These are phyloP conservation scores for Globisporangium lucens DNA, from an alignment of 352 stramenopile genomes.

Conservation along the genomic window DNA sequence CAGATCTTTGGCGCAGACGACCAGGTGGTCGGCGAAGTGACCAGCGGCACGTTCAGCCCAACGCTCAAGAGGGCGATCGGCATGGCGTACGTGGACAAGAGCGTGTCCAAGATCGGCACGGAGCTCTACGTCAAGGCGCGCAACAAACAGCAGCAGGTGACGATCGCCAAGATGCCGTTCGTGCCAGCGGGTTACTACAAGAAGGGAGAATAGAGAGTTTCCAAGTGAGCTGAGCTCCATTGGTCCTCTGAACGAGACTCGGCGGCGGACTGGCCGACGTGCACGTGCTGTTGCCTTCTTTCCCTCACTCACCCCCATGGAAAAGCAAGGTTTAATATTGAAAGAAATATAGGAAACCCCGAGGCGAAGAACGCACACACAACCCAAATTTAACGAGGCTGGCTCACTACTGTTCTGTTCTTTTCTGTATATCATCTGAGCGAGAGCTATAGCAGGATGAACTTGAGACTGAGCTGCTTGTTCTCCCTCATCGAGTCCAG, in stretches of 20 bases:
- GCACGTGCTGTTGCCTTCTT: background rate
- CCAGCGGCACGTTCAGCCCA: constrained; percentile 96
- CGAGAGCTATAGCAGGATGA: constrained; percentile 49
- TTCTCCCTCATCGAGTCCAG: constrained; percentile 30
- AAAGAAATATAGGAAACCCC: background rate
- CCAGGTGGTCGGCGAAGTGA: constrained; percentile 91
- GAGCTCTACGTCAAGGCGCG: constrained; percentile 94
- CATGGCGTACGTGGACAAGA: constrained; percentile 98
- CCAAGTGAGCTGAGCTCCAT: too few relatives aligned
- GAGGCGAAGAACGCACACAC: background rate
- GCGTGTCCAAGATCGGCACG: constrained; percentile 89
- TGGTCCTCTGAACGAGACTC: background rate
- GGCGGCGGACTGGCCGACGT: background rate
- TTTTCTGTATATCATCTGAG: background rate
- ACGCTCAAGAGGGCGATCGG: constrained; percentile 96
- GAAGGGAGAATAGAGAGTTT: constrained; percentile 44
- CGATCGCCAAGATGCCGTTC: constrained; percentile 98
- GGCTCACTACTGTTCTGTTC: background rate
- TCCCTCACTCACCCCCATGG: background rate
- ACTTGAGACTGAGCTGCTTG: constrained; percentile 74
- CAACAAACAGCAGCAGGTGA: constrained; percentile 92
- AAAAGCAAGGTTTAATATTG: background rate
- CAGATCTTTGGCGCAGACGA: constrained; percentile 90
- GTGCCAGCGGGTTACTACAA: constrained; percentile 96
- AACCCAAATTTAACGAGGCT: background rate